phyloP scores from a whole-genome alignment of 306 rosid genomes.

The Quercus robur region DNA sequence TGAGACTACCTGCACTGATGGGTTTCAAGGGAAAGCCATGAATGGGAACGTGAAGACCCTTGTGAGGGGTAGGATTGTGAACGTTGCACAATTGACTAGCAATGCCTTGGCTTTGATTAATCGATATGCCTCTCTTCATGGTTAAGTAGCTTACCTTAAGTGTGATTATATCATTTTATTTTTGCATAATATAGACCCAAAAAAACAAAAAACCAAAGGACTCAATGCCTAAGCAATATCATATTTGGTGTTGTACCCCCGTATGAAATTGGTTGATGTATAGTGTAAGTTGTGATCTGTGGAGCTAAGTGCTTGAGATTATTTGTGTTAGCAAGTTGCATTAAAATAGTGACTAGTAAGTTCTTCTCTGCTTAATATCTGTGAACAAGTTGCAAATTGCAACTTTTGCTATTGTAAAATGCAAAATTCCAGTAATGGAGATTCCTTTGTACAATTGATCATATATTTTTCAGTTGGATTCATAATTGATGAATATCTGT shows the following conservation, averaged over 20 bases:
- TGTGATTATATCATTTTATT: neutral
- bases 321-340: neutral
- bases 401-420: neutral
- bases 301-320: neutral
- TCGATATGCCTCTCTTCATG: constrained; percentile 35
- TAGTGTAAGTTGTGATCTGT: neutral
- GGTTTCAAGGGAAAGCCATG: constrained; percentile 33
- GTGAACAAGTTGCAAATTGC: neutral
- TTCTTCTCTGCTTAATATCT: neutral
- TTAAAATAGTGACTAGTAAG: neutral
- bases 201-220: neutral
- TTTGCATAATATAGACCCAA: neutral
- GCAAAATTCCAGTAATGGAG: neutral
- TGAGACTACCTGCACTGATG: constrained; percentile 63
- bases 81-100: constrained; percentile 56
- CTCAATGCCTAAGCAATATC: too few relatives aligned
- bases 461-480: neutral
- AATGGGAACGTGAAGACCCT: constrained; percentile 32
- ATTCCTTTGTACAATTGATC: neutral
- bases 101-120: constrained; percentile 80
- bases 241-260: too few relatives aligned
- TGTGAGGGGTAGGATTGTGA: constrained; percentile 37
- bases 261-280: neutral
- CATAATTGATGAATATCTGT: neutral
- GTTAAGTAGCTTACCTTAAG: neutral